Base-by-base conservation (phyloP, 2,329 filamentous ascomycete species). In the Colletotrichum tanaceti region DNA sequence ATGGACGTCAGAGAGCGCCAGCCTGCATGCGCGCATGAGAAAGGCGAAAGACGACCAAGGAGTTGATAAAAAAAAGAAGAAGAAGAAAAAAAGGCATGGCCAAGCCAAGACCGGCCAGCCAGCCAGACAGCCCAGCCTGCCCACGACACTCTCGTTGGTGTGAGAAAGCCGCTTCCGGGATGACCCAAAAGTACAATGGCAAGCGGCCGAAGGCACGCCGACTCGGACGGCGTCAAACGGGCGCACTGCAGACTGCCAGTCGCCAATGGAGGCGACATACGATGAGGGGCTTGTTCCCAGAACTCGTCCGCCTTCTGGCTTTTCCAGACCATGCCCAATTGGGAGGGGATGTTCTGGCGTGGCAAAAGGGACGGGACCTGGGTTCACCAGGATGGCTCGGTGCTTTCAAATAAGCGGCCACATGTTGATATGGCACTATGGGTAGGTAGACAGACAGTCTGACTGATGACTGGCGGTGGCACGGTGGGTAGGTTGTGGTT, bases 141-240 rank as follows among this genome's bases (percentile, higher is more conserved):
- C 18, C n/a, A 14, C 28, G 57, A 58, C 64, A 44, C 64, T 58
- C 35, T 52, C 24, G 52, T 16, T 32, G 41, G 32, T 28, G 20
- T 66, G 18, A 18, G 22, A 47, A 61, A 57, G 66, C 66, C 57
- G 66, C 63, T 66, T 69, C 66, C 66, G 66, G 66, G 62, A 47
- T 35, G n/a, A 44, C 59, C 38, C 22, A 54, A 39, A 39, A 20
- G 57, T 44, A 39, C 35, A 41, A 49, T 43, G 53, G 57, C 55
- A 41, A 63, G 62, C 62, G 54, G 62, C 38, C 47, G 58, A 60
- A 20, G 28, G 39, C 32, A 46, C 43, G 55, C 66, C 62, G 50
- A 55, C 32, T 55, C 55, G 54, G 62, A 52, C 66, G 66, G 66
- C 63, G 66, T 53, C 50, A 47, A 67, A 69, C 66, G 66, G 62